phyloP scores from a whole-genome alignment of 371 early-diverging fungal genomes.

The Rhizopus delemar region DNA sequence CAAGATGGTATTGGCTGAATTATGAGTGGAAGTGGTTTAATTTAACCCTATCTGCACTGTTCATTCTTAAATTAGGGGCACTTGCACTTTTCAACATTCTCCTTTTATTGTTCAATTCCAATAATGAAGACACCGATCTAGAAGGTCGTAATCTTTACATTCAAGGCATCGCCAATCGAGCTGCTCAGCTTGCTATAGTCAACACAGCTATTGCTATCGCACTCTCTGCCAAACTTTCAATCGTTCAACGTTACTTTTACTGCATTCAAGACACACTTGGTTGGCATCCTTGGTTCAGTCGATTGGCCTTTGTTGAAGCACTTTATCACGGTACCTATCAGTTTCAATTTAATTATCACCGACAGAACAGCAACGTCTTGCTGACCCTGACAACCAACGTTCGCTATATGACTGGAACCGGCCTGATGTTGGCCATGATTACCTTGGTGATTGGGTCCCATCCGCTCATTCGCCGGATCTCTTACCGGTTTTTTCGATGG shows the following conservation, averaged over 20 bases:
- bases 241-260: constrained; percentile 20
- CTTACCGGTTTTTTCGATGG: constrained; percentile 41
- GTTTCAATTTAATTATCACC: constrained; percentile 22
- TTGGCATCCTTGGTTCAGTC: constrained; percentile 44
- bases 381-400: constrained; percentile 23
- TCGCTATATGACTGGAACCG: constrained; percentile 30
- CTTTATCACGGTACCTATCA: constrained; percentile 41
- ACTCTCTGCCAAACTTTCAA: constrained; percentile 31
- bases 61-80: neutral
- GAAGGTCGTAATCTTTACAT: constrained; percentile 14
- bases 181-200: constrained; percentile 38
- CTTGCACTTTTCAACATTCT: constrained; percentile 8
- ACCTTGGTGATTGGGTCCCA: constrained; percentile 35
- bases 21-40: constrained; percentile 11
- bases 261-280: constrained; percentile 14
- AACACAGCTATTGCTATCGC: constrained; percentile 32
- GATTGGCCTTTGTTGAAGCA: constrained; percentile 23
- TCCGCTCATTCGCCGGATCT: constrained; percentile 29
- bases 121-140: constrained; percentile 10
- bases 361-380: constrained; percentile 14
- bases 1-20: neutral
- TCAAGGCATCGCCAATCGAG: constrained; percentile 34
- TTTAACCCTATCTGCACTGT: constrained; percentile 1
- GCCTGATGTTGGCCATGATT: constrained; percentile 17
- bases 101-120: neutral